Percentiles rank a stretch among this genome's conserved stretches.
Conservation (phyloP, 306 rosid genomes). For the Cicer judaicum region DNA sequence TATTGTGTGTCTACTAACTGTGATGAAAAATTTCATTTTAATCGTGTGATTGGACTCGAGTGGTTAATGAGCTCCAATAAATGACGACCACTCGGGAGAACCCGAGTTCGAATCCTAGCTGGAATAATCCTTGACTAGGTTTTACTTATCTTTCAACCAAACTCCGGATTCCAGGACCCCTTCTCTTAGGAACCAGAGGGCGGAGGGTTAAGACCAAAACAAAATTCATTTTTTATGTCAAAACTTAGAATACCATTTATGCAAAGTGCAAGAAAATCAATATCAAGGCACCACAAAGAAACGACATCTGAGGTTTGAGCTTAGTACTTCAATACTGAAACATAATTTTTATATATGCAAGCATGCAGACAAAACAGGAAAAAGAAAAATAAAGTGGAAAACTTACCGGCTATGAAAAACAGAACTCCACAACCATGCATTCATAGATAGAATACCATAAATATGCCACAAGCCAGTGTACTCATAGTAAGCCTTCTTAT, state of each 20-base stretch:
- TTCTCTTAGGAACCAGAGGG: too few relatives aligned
- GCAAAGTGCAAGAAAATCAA: slow-evolving; percentile 19
- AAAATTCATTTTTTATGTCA: slow-evolving; percentile 12
- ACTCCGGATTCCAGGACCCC: too few relatives aligned
- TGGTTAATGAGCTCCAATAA: too few relatives aligned
- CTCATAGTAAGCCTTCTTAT: slow-evolving; percentile 78
- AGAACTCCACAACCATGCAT: slow-evolving; percentile 92
- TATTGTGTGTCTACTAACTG: background rate
- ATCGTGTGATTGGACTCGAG: too few relatives aligned
- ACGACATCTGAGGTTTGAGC: slow-evolving; percentile 11
- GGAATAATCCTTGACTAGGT: too few relatives aligned
- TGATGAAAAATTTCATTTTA: background rate
- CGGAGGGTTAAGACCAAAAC: too few relatives aligned
- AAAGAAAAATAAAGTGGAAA: slow-evolving; percentile 21
- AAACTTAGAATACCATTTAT: slow-evolving; percentile 4
- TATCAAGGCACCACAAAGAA: slow-evolving; percentile 2
- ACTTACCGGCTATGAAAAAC: slow-evolving; percentile 92
- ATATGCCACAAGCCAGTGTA: slow-evolving; percentile 94
- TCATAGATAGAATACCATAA: slow-evolving; percentile 84
- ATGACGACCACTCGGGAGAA: too few relatives aligned
- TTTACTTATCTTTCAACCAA: too few relatives aligned
- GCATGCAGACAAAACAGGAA: background rate
- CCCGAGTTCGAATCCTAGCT: too few relatives aligned
- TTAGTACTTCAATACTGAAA: slow-evolving; percentile 16
- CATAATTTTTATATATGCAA: background rate